phyloP scores from a whole-genome alignment of 345 rosid species.

The Trapa bicornis region DNA sequence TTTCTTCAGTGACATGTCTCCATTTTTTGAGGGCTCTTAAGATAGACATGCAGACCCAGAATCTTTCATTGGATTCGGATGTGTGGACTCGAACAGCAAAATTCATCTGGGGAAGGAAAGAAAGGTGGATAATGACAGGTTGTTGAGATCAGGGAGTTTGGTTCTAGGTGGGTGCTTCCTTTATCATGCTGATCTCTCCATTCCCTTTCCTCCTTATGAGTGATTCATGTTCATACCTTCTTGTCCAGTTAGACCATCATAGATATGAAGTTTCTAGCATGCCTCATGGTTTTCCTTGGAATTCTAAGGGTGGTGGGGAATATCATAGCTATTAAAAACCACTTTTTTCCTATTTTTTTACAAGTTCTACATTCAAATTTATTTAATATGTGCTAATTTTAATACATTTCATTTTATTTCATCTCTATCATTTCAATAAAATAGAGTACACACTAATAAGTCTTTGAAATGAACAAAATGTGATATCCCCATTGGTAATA shows the following conservation, averaged over 20 bases:
- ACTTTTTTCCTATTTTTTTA: too few relatives aligned
- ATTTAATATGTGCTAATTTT: too few relatives aligned
- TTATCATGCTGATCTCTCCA: neutral
- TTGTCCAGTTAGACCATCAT: neutral
- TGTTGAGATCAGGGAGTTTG: slow-evolving; percentile 59
- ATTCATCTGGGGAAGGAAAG: neutral
- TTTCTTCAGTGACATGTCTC: neutral
- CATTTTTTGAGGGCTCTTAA: neutral
- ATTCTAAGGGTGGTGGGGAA: neutral
- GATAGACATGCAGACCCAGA: neutral
- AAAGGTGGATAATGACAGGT: slow-evolving; percentile 13
- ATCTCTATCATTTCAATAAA: too few relatives aligned
- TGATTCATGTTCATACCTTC: neutral
- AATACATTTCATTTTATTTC: too few relatives aligned
- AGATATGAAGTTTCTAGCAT: neutral
- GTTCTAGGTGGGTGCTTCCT: slow-evolving; percentile 34
- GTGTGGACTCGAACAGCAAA: neutral
- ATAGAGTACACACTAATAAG: too few relatives aligned
- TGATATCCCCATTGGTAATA: too few relatives aligned
- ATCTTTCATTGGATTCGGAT: neutral
- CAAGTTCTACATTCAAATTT: too few relatives aligned
- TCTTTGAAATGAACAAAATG: too few relatives aligned
- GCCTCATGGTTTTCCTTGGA: neutral
- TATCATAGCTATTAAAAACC: neutral
- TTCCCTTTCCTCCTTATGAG: neutral